Percentiles rank a stretch among this genome's conserved stretches.
Conservation (phyloP, 163 green algal species). For the Scenedesmus sp. region DNA sequence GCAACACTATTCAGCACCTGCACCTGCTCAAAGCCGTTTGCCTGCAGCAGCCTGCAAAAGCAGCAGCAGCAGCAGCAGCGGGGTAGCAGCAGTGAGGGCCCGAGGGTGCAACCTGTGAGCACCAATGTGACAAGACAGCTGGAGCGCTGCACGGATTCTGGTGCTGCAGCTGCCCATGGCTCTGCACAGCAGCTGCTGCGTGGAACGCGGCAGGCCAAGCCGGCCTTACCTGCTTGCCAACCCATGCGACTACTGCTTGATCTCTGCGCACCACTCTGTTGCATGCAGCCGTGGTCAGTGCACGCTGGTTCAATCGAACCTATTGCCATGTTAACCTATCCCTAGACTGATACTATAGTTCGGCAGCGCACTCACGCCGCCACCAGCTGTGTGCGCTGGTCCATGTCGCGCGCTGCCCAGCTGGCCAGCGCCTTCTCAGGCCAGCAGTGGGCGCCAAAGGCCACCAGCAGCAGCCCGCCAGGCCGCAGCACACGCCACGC, state of each 20-base stretch:
- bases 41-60: conserved; percentile 15
- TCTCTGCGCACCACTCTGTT: no score
- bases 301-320: no score
- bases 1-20: not conserved
- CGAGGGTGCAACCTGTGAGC: not conserved
- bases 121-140: not conserved
- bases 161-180: no score
- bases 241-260: no score
- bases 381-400: not conserved
- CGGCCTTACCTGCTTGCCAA: no score
- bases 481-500: conserved; percentile 19
- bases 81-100: not conserved
- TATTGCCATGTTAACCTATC: no score
- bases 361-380: not conserved
- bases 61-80: not conserved
- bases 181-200: no score
- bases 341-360: no score
- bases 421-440: conserved; percentile 2
- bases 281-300: no score
- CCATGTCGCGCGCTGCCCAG: conserved; percentile 1
- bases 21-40: conserved; percentile 27
- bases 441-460: conserved; percentile 35
- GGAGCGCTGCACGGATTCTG: no score
- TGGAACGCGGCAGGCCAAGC: no score
- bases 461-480: conserved; percentile 8